phyloP scores from a whole-genome alignment of 2,329 filamentous ascomycete genomes.

The Aspergillus ochraceoroseus region DNA sequence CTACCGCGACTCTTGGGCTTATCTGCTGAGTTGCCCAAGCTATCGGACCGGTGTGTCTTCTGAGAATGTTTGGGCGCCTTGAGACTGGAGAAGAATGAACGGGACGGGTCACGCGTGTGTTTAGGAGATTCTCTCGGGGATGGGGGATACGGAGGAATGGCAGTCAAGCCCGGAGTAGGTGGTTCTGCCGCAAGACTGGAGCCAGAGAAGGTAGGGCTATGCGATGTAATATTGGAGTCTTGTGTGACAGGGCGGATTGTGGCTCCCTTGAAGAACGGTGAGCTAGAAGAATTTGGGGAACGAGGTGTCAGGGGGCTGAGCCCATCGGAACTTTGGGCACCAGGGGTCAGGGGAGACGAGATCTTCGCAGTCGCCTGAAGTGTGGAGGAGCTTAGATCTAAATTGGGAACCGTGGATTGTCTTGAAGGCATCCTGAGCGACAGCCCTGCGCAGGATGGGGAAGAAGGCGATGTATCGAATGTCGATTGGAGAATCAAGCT shows the following conservation, averaged over 20 bases:
- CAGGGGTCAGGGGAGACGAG: constrained; percentile 33
- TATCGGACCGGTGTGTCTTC: constrained; percentile 40
- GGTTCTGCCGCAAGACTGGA: constrained; percentile 29
- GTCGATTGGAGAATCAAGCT: constrained; percentile 1
- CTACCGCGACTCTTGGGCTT: constrained; percentile 42
- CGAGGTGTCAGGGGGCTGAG: constrained; percentile 36
- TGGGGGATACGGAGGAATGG: constrained; percentile 44
- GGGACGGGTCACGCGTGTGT: constrained; percentile 44
- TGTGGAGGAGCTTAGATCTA: constrained; percentile 36
- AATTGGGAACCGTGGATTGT: constrained; percentile 35
- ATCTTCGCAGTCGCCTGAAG: constrained; percentile 29
- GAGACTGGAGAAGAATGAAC: constrained; percentile 46
- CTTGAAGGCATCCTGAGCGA: constrained; percentile 34
- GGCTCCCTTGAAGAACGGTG: constrained; percentile 36
- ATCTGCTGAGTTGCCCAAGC: constrained; percentile 35
- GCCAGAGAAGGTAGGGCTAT: constrained; percentile 26
- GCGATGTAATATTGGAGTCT: constrained; percentile 31
- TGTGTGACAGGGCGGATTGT: constrained; percentile 42
- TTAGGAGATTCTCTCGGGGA: constrained; percentile 41
- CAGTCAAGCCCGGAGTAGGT: constrained; percentile 42
- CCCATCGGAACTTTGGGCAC: constrained; percentile 35
- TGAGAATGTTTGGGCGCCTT: constrained; percentile 46
- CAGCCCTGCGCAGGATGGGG: background rate
- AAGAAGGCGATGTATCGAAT: background rate
- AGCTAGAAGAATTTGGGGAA: constrained; percentile 37